phyloP scores from a whole-genome alignment of 169 alveolate species.

The Eimeria tenella region DNA sequence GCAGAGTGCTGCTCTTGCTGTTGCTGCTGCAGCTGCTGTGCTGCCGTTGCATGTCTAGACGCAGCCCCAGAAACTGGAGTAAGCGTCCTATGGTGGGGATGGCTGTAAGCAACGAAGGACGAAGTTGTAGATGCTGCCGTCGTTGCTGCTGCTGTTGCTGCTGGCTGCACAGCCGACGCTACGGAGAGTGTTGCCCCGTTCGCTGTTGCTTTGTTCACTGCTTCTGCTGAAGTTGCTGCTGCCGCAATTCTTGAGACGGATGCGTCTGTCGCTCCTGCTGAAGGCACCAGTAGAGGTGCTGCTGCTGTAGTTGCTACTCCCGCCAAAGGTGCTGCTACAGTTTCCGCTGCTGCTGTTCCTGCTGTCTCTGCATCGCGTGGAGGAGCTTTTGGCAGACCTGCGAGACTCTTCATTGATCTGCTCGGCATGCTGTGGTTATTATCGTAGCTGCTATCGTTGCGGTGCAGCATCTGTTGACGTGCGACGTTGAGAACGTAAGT shows the following conservation, averaged over 20 bases:
- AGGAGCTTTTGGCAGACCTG: not conserved
- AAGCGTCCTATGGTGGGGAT: not conserved
- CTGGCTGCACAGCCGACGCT: not conserved
- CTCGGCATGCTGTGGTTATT: not conserved
- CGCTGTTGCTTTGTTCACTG: not conserved
- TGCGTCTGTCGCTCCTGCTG: no score
- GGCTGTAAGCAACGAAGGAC: not conserved
- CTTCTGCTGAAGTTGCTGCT: not conserved
- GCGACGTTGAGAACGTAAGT: not conserved
- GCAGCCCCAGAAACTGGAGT: not conserved
- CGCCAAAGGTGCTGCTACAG: not conserved
- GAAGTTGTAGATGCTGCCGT: not conserved
- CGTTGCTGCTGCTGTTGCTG: constrained; percentile 9
- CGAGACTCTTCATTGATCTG: not conserved
- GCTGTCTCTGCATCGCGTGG: not conserved
- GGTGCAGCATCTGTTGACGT: no score
- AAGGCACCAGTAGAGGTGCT: no score
- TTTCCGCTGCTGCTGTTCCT: not conserved
- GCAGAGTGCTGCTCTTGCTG: not conserved
- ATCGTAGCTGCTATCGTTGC: no score
- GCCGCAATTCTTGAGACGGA: no score
- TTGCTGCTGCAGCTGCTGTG: constrained; percentile 27
- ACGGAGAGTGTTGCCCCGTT: not conserved
- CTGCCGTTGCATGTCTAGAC: not conserved
- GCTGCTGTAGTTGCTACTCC: not conserved